Conservation (phyloP, 768 basidiomycete species). For the Boletus tomentosulus region DNA sequence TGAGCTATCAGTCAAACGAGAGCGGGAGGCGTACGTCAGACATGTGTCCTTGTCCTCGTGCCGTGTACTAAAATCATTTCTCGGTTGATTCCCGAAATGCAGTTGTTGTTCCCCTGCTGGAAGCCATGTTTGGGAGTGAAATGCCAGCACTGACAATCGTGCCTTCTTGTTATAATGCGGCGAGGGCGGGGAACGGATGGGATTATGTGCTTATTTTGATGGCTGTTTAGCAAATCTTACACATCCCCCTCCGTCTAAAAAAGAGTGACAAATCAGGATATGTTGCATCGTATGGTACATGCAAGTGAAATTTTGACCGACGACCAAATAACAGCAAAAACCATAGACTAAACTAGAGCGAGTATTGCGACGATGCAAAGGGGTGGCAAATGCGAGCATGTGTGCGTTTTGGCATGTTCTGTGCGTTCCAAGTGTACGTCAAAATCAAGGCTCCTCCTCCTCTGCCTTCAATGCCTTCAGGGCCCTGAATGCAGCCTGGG, state of each 20-base stretch:
- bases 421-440: not conserved
- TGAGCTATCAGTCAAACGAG: constrained; percentile 6
- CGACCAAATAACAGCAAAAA: not conserved
- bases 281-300: not conserved
- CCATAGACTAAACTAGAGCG: not conserved
- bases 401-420: not conserved
- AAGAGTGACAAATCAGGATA: not conserved
- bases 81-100: not conserved
- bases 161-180: constrained; percentile 19
- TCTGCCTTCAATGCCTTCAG: constrained; percentile 67
- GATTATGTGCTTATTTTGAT: constrained; percentile 28
- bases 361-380: constrained; percentile 4
- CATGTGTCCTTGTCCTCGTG: not conserved
- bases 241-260: not conserved
- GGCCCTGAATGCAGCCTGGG: constrained; percentile 74
- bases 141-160: constrained; percentile 28
- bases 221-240: constrained; percentile 17
- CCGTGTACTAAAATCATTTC: not conserved
- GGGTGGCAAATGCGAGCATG: constrained; percentile 12
- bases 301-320: not conserved
- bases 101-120: constrained; percentile 20
- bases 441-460: constrained; percentile 45
- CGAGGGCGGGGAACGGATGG: constrained; percentile 21
- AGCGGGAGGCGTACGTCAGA: constrained; percentile 16
- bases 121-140: constrained; percentile 17